Conservation (phyloP, 257 asterid species). For the Avicennia marina region DNA sequence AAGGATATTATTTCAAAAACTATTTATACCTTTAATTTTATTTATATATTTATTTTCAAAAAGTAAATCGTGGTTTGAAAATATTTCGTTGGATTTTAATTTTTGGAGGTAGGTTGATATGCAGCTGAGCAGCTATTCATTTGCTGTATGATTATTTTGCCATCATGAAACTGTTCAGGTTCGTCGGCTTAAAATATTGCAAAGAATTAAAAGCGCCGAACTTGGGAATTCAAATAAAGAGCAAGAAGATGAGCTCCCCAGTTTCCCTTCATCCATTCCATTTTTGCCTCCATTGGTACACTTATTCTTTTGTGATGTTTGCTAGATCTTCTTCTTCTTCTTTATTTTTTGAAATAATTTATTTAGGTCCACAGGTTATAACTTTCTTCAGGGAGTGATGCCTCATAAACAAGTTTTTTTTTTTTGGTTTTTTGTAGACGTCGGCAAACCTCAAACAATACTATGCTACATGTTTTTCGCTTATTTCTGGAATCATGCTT, state of each 20-base stretch:
- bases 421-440: constrained; percentile 36
- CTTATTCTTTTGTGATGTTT: constrained; percentile 11
- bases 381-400: constrained; percentile 1
- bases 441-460: constrained; percentile 71
- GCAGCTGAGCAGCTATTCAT: no score
- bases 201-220: constrained; percentile 67
- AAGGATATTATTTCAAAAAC: no score
- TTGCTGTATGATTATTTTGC: neutral
- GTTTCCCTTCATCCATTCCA: constrained; percentile 90
- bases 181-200: constrained; percentile 91
- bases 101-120: no score
- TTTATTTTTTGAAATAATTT: no score
- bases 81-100: no score
- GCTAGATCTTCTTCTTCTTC: neutral
- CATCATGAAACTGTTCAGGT: constrained; percentile 47
- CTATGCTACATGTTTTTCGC: constrained; percentile 83
- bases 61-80: no score
- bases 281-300: constrained; percentile 94
- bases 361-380: neutral
- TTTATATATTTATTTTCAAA: no score
- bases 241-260: constrained; percentile 79
- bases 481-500: constrained; percentile 83
- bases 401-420: no score
- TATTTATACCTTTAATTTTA: no score
- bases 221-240: constrained; percentile 63